phyloP scores from a whole-genome alignment of 371 early-diverging fungal species.

The Funneliformis caledonium region DNA sequence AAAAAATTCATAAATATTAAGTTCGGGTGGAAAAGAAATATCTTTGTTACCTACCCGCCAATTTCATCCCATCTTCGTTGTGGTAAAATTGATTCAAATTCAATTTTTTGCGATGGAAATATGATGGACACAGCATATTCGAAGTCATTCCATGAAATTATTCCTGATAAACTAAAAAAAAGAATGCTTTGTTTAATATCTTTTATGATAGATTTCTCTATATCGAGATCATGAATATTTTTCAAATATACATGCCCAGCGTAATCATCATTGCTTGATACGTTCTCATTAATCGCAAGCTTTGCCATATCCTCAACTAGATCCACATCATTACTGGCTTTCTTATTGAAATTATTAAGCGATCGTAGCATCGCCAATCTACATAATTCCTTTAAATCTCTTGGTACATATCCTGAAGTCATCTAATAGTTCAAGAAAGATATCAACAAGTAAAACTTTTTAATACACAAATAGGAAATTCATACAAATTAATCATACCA shows the following conservation, averaged over 20 bases:
- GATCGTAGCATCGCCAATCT: neutral
- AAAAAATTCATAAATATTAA: neutral
- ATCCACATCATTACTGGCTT: neutral
- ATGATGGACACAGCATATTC: conserved; percentile 1
- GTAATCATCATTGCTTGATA: neutral
- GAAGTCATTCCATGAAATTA: conserved; percentile 14
- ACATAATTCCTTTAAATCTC: neutral
- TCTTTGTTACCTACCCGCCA: neutral
- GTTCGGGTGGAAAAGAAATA: neutral
- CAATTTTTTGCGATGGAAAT: conserved; percentile 1
- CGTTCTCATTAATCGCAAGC: neutral
- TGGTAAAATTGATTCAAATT: neutral
- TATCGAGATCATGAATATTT: neutral
- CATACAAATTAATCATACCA: neutral
- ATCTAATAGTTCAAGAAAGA: neutral
- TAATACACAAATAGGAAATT: neutral
- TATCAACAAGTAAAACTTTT: neutral
- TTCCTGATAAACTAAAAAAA: neutral
- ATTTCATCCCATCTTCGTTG: conserved; percentile 14
- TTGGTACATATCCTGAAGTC: conserved; percentile 13
- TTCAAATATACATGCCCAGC: neutral
- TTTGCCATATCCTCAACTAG: neutral
- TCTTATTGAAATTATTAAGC: neutral
- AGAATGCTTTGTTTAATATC: neutral
- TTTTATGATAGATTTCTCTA: neutral